These are phyloP conservation scores for Ceriops zippeliana DNA, from an alignment of 345 rosid species.

Conservation along the genomic window DNA sequence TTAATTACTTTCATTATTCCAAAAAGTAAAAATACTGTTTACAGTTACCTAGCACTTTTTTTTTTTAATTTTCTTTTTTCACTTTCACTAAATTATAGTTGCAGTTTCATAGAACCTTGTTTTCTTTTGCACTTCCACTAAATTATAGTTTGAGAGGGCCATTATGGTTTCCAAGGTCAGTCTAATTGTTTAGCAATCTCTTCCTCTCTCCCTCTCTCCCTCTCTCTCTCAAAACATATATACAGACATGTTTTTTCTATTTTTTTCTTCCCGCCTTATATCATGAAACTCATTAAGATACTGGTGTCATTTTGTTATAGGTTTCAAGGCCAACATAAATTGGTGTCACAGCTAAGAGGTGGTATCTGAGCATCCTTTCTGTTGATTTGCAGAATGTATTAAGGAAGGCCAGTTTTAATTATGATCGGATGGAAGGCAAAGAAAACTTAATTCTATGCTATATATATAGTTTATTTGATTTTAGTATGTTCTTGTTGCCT, in stretches of 20 bases:
- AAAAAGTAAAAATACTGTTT: slow-evolving; percentile 7
- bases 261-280: neutral
- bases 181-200: neutral
- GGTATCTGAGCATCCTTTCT: slow-evolving; percentile 25
- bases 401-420: neutral
- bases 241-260: neutral
- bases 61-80: no score
- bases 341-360: slow-evolving; percentile 27
- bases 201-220: slow-evolving; percentile 4
- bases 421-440: slow-evolving; percentile 8
- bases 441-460: neutral
- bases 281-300: slow-evolving; percentile 11
- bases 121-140: neutral
- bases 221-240: slow-evolving; percentile 1
- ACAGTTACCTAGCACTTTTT: slow-evolving; percentile 6
- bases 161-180: slow-evolving; percentile 25
- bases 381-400: slow-evolving; percentile 18
- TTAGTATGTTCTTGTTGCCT: slow-evolving; percentile 9
- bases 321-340: slow-evolving; percentile 68
- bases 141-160: slow-evolving; percentile 1
- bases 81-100: neutral
- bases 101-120: slow-evolving; percentile 8
- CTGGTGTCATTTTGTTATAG: slow-evolving; percentile 35
- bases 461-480: neutral
- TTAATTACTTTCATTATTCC: slow-evolving; percentile 22